Evolutionary conservation across 306 rosid genomes (phyloP).

Genomic region (Trichosanthes truncata): DNA sequence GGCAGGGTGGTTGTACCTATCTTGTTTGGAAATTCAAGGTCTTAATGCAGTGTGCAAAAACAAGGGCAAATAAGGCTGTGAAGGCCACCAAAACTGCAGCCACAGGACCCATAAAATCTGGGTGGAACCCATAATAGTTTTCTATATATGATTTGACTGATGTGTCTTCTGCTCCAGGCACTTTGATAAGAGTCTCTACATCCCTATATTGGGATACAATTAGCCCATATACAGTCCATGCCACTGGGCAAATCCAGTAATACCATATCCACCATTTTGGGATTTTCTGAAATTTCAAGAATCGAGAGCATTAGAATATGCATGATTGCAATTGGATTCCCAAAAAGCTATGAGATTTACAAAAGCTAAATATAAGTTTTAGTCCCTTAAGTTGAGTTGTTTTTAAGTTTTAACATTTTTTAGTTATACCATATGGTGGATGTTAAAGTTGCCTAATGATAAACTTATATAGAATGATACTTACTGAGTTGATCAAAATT

Average conservation of each 20-base stretch:
- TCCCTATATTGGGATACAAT: conserved; percentile 56
- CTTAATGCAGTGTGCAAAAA: conserved; percentile 41
- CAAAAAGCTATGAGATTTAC: not conserved
- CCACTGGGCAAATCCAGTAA: conserved; percentile 44
- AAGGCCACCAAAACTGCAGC: conserved; percentile 29
- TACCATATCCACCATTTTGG: conserved; percentile 78
- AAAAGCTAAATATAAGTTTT: too few relatives aligned
- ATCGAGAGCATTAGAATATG: not conserved
- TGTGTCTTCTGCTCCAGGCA: conserved; percentile 24
- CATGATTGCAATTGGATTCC: not conserved
- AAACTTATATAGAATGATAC: not conserved
- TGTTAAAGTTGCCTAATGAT: not conserved
- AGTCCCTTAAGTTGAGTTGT: not conserved
- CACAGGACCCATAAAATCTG: conserved; percentile 26
- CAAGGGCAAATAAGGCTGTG: conserved; percentile 29
- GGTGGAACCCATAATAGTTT: conserved; percentile 47
- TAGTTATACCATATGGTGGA: not conserved
- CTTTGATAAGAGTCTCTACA: conserved; percentile 21
- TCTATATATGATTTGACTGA: conserved; percentile 32
- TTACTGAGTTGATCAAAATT: not conserved
- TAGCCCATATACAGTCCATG: conserved; percentile 59
- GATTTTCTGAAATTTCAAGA: conserved; percentile 31
- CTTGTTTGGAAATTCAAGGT: conserved; percentile 41
- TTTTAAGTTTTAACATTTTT: not conserved
- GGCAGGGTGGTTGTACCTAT: not conserved